Conservation (phyloP, 2,329 filamentous ascomycete species). For the Myriangium duriaei region DNA sequence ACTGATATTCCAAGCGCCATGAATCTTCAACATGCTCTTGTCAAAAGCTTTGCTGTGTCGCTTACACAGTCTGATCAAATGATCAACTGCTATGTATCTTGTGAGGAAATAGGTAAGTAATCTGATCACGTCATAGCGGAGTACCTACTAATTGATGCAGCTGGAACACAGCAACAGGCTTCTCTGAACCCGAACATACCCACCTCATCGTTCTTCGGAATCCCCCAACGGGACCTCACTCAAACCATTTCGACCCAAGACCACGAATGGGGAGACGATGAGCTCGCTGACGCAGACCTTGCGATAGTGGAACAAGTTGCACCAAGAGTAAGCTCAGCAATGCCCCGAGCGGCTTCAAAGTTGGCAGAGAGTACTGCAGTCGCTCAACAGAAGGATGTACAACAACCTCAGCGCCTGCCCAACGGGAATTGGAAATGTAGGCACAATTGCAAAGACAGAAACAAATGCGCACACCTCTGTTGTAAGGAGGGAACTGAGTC, state of each 20-base stretch:
- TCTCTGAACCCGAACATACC: conserved; percentile 40
- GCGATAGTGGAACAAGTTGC: conserved; percentile 24
- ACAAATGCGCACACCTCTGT: conserved; percentile 56
- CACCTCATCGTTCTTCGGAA: conserved; percentile 28
- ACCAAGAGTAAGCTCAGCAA: too few relatives aligned
- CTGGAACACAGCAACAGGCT: conserved; percentile 44
- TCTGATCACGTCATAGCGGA: too few relatives aligned
- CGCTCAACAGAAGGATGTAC: conserved; percentile 26
- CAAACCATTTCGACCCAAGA: conserved; percentile 10
- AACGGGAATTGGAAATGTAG: conserved; percentile 68
- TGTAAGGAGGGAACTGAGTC: conserved; percentile 49
- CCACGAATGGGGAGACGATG: conserved; percentile 43
- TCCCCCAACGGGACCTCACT: neutral
- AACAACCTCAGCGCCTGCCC: conserved; percentile 33
- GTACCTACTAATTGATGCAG: conserved; percentile 22
- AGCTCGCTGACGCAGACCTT: conserved; percentile 42
- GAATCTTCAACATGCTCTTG: too few relatives aligned
- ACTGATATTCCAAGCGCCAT: too few relatives aligned
- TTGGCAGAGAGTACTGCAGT: too few relatives aligned
- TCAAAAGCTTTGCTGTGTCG: conserved; percentile 47
- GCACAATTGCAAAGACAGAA: conserved; percentile 53
- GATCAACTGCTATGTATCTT: conserved; percentile 61
- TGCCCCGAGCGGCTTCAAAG: too few relatives aligned
- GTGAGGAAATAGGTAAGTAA: conserved; percentile 61
- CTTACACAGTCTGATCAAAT: conserved; percentile 43